A percentile compares a stretch with the other conserved stretches of the same genome.
These are phyloP conservation scores for Verticillium albo-atrum DNA, from an alignment of 2,329 filamentous ascomycete genomes.

Conservation along the genomic window DNA sequence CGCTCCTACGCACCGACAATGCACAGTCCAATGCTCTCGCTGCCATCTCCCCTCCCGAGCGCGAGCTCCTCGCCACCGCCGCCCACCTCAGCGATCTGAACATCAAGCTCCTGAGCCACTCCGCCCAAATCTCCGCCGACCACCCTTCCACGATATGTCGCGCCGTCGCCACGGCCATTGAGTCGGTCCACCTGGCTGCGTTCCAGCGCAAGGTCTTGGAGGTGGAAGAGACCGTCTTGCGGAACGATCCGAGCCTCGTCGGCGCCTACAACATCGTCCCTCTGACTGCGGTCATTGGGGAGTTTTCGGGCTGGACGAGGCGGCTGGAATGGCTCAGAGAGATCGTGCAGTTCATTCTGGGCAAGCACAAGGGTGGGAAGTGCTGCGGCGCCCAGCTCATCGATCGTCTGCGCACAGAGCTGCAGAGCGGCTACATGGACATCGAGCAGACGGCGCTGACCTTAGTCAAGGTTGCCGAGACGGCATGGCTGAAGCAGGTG, in stretches of 20 bases:
- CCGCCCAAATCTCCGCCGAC: slow-evolving; percentile 60
- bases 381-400: slow-evolving; percentile 72
- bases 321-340: slow-evolving; percentile 83
- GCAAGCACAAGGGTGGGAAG: slow-evolving; percentile 19
- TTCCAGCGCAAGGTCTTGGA: slow-evolving; percentile 84
- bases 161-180: slow-evolving; percentile 76
- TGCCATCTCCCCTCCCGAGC: slow-evolving; percentile 71
- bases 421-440: slow-evolving; percentile 84
- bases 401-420: slow-evolving; percentile 67
- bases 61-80: slow-evolving; percentile 72
- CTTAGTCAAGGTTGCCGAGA: slow-evolving; percentile 75
- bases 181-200: slow-evolving; percentile 66
- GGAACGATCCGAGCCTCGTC: slow-evolving; percentile 71
- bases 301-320: slow-evolving; percentile 84
- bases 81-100: slow-evolving; percentile 77
- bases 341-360: slow-evolving; percentile 63
- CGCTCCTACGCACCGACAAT: slow-evolving; percentile 62
- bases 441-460: slow-evolving; percentile 72
- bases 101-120: slow-evolving; percentile 63
- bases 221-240: slow-evolving; percentile 75
- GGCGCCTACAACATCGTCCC: slow-evolving; percentile 93
- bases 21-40: slow-evolving; percentile 40
- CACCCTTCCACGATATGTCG: slow-evolving; percentile 83
- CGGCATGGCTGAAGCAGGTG: slow-evolving; percentile 85
- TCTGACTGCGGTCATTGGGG: slow-evolving; percentile 74